Conservation (phyloP, 331 rosid species). For the Stylosanthes scabra region DNA sequence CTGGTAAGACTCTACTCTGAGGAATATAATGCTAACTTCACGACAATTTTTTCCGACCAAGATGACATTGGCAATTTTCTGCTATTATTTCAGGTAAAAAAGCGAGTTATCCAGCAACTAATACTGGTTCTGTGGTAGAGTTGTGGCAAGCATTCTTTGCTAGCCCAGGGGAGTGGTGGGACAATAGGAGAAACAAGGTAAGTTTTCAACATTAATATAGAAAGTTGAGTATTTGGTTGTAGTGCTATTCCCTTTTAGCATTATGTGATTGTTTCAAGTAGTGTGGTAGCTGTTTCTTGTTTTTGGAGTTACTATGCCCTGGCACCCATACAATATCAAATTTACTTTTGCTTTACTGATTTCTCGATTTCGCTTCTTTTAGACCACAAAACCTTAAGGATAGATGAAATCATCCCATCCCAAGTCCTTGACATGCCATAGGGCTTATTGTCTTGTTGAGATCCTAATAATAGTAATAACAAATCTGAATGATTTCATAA, state of each 20-base stretch:
- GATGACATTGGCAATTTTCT: not conserved
- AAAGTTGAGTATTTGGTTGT: conserved; percentile 8
- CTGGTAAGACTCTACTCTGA: conserved; percentile 55
- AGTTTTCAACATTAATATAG: not conserved
- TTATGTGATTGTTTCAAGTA: conserved; percentile 11
- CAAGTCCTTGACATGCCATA: not conserved
- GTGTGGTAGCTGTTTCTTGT: not conserved
- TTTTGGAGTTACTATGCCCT: conserved; percentile 11
- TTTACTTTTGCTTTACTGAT: not conserved
- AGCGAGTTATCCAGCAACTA: conserved; percentile 44
- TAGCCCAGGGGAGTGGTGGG: conserved; percentile 98
- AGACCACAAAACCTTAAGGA: conserved; percentile 16
- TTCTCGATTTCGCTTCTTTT: conserved; percentile 9
- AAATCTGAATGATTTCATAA: not conserved
- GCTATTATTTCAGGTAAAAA: conserved; percentile 60
- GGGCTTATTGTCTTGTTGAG: not conserved
- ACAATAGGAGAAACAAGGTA: conserved; percentile 92
- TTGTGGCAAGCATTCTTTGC: conserved; percentile 95
- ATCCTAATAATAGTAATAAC: not conserved
- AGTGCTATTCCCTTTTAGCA: conserved; percentile 3
- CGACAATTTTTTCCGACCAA: conserved; percentile 5
- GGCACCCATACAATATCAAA: not conserved
- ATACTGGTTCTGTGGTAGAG: conserved; percentile 65
- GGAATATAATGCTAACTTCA: not conserved
- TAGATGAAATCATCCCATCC: conserved; percentile 8